Evolutionary conservation across 176 grass and related monocot genomes (phyloP).

Genomic region (Raddia distichophylla): DNA sequence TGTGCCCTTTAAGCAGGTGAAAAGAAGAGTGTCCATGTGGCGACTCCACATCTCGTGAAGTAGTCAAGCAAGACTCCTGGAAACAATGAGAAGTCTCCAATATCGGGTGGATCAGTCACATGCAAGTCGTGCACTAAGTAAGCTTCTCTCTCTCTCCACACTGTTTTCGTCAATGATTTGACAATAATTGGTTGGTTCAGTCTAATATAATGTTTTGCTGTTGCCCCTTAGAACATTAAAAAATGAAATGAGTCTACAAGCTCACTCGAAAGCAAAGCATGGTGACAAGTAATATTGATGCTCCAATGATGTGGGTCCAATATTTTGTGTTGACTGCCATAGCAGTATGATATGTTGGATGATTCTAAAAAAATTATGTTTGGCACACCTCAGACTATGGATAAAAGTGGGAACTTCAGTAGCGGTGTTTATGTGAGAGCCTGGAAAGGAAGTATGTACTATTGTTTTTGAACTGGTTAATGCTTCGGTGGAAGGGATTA

Average conservation of each 20-base stretch:
- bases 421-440: background rate
- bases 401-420: background rate
- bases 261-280: conserved; percentile 82
- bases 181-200: background rate
- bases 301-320: background rate
- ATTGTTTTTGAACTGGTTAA: background rate
- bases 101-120: conserved; percentile 54
- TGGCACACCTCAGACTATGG: background rate
- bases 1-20: conserved; percentile 44
- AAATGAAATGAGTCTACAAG: conserved; percentile 62
- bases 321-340: background rate
- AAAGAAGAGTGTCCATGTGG: conserved; percentile 68
- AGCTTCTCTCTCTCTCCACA: background rate
- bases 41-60: conserved; percentile 83
- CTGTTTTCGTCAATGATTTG: too few relatives aligned
- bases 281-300: conserved; percentile 17
- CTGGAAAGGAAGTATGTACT: background rate
- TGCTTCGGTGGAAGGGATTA: background rate
- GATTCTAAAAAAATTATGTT: background rate
- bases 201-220: background rate
- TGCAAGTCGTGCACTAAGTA: conserved; percentile 93
- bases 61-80: conserved; percentile 60
- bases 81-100: conserved; percentile 66
- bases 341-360: background rate
- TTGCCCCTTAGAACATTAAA: conserved; percentile 64